These are phyloP conservation scores for Amniculicola lignicola DNA, from an alignment of 495 filamentous ascomycete species.

Conservation along the genomic window DNA sequence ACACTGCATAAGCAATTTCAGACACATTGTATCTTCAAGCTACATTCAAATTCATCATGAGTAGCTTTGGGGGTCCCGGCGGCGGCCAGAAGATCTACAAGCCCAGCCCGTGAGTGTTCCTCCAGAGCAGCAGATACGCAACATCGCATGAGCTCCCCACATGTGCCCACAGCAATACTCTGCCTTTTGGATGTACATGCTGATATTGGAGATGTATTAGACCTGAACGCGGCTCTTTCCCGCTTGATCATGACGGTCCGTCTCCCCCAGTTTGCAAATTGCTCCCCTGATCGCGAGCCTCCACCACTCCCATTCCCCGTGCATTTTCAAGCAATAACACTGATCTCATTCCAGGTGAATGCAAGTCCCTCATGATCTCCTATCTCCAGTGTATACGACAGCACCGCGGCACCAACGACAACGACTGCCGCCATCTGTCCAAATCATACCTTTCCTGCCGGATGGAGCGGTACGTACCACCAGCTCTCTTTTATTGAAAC, in stretches of 20 bases:
- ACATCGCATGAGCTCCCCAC: neutral
- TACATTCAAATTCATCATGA: constrained; percentile 11
- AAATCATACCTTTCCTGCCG: constrained; percentile 86
- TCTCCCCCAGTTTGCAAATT: neutral
- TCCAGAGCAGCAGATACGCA: neutral
- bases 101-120: constrained; percentile 67
- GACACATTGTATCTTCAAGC: neutral
- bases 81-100: constrained; percentile 64
- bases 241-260: constrained; percentile 89
- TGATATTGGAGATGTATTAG: constrained; percentile 44
- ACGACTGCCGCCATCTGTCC: constrained; percentile 76
- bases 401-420: constrained; percentile 75
- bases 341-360: constrained; percentile 71
- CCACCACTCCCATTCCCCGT: neutral
- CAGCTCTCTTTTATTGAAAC: constrained; percentile 3
- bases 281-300: neutral
- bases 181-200: constrained; percentile 5
- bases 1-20: neutral
- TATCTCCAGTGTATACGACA: constrained; percentile 85
- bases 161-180: neutral
- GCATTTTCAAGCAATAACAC: constrained; percentile 5
- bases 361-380: constrained; percentile 76
- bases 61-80: constrained; percentile 72
- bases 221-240: constrained; percentile 93
- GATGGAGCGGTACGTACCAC: constrained; percentile 81